Evolutionary conservation across 306 rosid genomes (phyloP), one percentile per base, ranked within the genome.

Genomic region (Arachis stenosperma): DNA sequence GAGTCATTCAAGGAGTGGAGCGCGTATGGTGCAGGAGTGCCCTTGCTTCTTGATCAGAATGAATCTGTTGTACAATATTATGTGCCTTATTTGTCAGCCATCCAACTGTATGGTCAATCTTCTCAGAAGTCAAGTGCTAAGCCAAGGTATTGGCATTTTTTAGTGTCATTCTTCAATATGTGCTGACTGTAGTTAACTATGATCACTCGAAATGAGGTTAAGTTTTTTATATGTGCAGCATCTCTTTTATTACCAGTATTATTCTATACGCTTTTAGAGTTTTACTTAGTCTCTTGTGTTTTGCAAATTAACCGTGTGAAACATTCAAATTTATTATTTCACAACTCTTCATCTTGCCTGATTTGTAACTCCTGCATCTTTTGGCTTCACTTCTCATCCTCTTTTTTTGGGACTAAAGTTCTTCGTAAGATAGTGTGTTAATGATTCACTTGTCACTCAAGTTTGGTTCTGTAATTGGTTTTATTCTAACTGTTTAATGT

Each of bases 11-110:
- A 80, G 89, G 97, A 91, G 80, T 88, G 96, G 97, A 94, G 97
- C 81, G 92, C 90, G 3, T 94, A 94, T 62, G 98, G 97, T 55
- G 92, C 88, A 5, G 98, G 97, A 81, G 97, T 94, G 7, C 98
- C 96, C 47, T 78, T 89, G 73, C 40, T 94, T 39, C 92, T 91
- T 41, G 85, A 86, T 77, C 86, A 86, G 65, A 67, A 76, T 65
- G 90, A 89, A 56, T 89, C 97, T 80, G 96, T 91, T 53, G 73
- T 91, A 30, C 98, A 94, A 57, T 91, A 94, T 66, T 91, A 90
- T 76, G 98, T 93, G 76, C 98, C 98, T 1, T 93, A 85, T 79
- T 80, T 93, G 82, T 93, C 97, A 14, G 98, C 88, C 71, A 93
- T 93, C 37, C 98, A 91, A 69, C 82, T 93, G 2, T 93, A 89